Evolutionary conservation across 257 asterid genomes (phyloP).

Genomic region (Lithospermum erythrorhizon): DNA sequence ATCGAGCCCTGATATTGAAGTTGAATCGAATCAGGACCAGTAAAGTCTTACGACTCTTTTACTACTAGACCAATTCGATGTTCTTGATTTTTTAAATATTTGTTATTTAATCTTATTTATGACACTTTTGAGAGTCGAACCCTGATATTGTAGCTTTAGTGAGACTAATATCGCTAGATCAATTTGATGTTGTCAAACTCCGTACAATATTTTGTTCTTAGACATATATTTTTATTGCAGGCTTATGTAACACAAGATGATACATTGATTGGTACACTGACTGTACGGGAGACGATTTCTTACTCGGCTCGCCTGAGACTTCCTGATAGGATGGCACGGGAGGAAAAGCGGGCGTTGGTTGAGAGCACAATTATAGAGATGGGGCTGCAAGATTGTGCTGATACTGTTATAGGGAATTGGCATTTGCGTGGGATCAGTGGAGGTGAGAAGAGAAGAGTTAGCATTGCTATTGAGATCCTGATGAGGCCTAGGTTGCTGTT

Average conservation of each 20-base stretch:
- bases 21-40: too few relatives aligned
- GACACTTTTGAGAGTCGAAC: too few relatives aligned
- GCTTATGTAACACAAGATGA: slow-evolving; percentile 98
- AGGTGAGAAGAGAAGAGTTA: slow-evolving; percentile 87
- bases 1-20: too few relatives aligned
- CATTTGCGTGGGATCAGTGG: slow-evolving; percentile 93
- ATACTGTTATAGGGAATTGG: slow-evolving; percentile 94
- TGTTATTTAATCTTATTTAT: too few relatives aligned
- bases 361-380: slow-evolving; percentile 93
- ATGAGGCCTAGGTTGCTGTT: slow-evolving; percentile 89
- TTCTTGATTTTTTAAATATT: too few relatives aligned
- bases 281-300: slow-evolving; percentile 78
- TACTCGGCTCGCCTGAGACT: slow-evolving; percentile 78
- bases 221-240: slow-evolving; percentile 16
- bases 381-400: slow-evolving; percentile 98
- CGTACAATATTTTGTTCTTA: background rate
- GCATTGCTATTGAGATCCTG: slow-evolving; percentile 83
- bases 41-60: too few relatives aligned
- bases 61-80: too few relatives aligned
- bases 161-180: too few relatives aligned
- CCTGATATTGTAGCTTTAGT: too few relatives aligned
- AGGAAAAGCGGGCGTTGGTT: slow-evolving; percentile 59
- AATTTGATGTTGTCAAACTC: too few relatives aligned
- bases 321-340: slow-evolving; percentile 74
- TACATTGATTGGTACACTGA: slow-evolving; percentile 84